Evolutionary conservation across 1,284 basidiomycete species (phyloP).

Genomic region (Amylostereum chailletii): DNA sequence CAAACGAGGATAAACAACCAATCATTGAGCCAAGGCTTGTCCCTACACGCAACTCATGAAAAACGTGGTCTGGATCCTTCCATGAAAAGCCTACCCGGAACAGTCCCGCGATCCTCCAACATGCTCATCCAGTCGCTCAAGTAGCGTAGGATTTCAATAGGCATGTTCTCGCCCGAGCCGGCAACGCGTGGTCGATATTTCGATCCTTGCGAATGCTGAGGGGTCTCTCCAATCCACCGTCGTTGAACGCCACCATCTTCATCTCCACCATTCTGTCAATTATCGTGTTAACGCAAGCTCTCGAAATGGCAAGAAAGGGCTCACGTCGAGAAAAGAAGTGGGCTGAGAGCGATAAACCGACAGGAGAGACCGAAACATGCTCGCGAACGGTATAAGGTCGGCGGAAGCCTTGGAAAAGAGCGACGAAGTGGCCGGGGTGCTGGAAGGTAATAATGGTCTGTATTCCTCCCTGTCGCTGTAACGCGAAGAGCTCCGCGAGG

Average conservation of each 20-base stretch:
- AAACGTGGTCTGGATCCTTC: neutral
- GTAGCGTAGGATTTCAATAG: slow-evolving; percentile 43
- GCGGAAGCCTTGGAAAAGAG: slow-evolving; percentile 15
- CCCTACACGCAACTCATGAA: slow-evolving; percentile 21
- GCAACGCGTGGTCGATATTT: slow-evolving; percentile 30
- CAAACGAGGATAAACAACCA: slow-evolving; percentile 37
- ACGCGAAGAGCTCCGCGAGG: slow-evolving; percentile 6
- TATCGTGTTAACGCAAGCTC: slow-evolving; percentile 4
- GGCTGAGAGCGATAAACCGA: slow-evolving; percentile 1
- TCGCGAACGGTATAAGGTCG: slow-evolving; percentile 23
- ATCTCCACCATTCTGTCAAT: neutral
- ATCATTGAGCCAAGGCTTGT: slow-evolving; percentile 43
- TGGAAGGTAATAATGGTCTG: slow-evolving; percentile 17
- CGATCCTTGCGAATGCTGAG: neutral
- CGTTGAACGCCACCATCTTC: slow-evolving; percentile 14
- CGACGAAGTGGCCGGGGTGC: neutral
- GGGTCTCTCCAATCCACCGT: slow-evolving; percentile 18
- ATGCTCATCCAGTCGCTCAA: slow-evolving; percentile 51
- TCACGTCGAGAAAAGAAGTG: neutral
- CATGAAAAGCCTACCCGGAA: slow-evolving; percentile 32
- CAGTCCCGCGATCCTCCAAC: slow-evolving; percentile 45
- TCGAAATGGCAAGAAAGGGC: neutral
- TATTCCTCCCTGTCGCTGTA: slow-evolving; percentile 11
- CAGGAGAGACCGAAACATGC: slow-evolving; percentile 1
- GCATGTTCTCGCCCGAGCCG: slow-evolving; percentile 34